phyloP scores from a whole-genome alignment of 306 rosid genomes.

The Acmispon strigosus region DNA sequence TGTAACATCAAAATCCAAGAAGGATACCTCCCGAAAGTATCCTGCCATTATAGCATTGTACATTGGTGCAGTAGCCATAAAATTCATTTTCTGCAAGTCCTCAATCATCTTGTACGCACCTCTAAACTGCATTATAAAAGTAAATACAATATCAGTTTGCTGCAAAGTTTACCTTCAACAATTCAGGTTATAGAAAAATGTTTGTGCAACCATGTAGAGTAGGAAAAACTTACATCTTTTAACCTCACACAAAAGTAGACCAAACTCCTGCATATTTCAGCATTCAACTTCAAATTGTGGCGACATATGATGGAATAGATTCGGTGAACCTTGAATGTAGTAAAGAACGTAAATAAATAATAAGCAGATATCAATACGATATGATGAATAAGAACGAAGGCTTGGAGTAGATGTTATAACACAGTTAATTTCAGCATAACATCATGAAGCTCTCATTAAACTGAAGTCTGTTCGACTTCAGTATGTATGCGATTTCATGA shows the following conservation, averaged over 20 bases:
- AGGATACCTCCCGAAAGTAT: conserved; percentile 75
- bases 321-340: conserved; percentile 48
- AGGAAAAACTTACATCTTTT: conserved; percentile 63
- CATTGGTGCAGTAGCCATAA: conserved; percentile 46
- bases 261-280: conserved; percentile 64
- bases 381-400: conserved; percentile 1
- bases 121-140: conserved; percentile 47
- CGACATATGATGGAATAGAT: conserved; percentile 47
- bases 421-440: background rate
- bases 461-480: background rate
- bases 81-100: conserved; percentile 42
- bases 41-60: conserved; percentile 88
- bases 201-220: conserved; percentile 7
- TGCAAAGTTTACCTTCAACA: background rate
- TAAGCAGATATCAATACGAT: conserved; percentile 1
- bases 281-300: conserved; percentile 36
- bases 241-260: conserved; percentile 50
- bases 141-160: conserved; percentile 2
- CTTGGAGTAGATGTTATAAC: background rate
- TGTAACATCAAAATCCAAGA: conserved; percentile 16
- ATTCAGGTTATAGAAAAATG: conserved; percentile 2
- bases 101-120: conserved; percentile 57
- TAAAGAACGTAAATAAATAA: conserved; percentile 14
- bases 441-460: background rate
- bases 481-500: background rate